phyloP scores from a whole-genome alignment of 208 protist species.

The Wallacemonas sp. region DNA sequence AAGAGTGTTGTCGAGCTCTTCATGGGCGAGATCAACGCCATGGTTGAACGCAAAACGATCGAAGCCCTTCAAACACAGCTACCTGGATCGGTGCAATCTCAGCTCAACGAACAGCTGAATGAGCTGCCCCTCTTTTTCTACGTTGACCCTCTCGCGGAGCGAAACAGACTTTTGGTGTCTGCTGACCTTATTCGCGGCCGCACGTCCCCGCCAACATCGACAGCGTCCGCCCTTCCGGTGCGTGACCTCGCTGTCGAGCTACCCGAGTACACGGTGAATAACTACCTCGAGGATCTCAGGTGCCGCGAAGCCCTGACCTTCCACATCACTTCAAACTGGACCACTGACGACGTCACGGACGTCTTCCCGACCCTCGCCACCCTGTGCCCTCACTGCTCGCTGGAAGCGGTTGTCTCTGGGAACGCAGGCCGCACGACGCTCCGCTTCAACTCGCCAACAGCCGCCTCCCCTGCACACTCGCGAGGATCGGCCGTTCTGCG shows the following conservation, averaged over 20 bases:
- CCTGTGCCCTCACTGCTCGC: conserved; percentile 50
- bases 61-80: conserved; percentile 25
- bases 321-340: conserved; percentile 17
- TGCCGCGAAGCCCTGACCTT: conserved; percentile 8
- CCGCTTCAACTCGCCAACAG: background rate
- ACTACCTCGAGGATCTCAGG: conserved; percentile 23
- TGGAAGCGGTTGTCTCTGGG: conserved; percentile 22
- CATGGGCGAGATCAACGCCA: conserved; percentile 50
- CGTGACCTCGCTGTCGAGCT: conserved; percentile 26
- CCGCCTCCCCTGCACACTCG: too few species aligned
- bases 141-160: background rate
- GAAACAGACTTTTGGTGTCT: background rate
- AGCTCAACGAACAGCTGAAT: conserved; percentile 9
- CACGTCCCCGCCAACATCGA: background rate
- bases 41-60: conserved; percentile 34
- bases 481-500: too few species aligned
- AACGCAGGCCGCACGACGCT: background rate
- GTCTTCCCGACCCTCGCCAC: conserved; percentile 46
- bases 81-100: background rate
- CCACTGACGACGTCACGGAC: conserved; percentile 45
- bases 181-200: conserved; percentile 3
- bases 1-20: conserved; percentile 49
- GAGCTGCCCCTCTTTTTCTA: background rate
- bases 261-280: conserved; percentile 32
- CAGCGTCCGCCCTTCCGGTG: background rate